phyloP scores from a whole-genome alignment of 257 asterid genomes.

The Craterostigma plantagineum region DNA sequence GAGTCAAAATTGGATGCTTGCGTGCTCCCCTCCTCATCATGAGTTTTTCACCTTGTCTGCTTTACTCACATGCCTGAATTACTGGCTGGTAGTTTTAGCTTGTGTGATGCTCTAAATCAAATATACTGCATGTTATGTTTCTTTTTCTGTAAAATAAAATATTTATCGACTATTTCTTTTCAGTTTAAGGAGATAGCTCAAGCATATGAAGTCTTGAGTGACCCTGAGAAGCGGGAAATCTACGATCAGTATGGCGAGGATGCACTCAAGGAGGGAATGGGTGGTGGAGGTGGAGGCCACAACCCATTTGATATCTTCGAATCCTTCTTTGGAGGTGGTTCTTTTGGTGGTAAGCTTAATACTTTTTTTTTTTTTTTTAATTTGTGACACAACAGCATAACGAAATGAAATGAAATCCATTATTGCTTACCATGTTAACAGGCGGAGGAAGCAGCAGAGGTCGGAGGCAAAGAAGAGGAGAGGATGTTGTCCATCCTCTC shows the following conservation, averaged over 20 bases:
- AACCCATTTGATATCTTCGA: not conserved
- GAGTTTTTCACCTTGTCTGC: too few relatives aligned
- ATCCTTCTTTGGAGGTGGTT: conserved; percentile 1
- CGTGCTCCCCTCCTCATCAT: too few relatives aligned
- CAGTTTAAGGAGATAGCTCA: conserved; percentile 3
- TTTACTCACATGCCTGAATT: too few relatives aligned
- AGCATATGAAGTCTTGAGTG: not conserved
- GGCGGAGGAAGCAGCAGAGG: not conserved
- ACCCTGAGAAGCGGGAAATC: not conserved
- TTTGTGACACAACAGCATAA: not conserved
- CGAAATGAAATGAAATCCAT: not conserved
- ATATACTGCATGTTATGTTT: too few relatives aligned
- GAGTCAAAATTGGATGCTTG: too few relatives aligned
- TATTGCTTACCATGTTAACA: not conserved
- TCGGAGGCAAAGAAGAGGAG: conserved; percentile 1
- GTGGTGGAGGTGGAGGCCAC: conserved; percentile 1
- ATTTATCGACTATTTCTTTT: not conserved
- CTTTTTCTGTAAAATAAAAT: too few relatives aligned
- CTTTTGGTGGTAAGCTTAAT: not conserved
- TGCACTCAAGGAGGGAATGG: conserved; percentile 5
- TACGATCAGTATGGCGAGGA: conserved; percentile 4
- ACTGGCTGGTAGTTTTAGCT: too few relatives aligned
- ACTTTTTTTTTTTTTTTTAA: not conserved
- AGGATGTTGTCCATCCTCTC: not conserved
- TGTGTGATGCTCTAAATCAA: too few relatives aligned